Evolutionary conservation across 768 basidiomycete genomes (phyloP).

Genomic region (Agrocybe pediades): DNA sequence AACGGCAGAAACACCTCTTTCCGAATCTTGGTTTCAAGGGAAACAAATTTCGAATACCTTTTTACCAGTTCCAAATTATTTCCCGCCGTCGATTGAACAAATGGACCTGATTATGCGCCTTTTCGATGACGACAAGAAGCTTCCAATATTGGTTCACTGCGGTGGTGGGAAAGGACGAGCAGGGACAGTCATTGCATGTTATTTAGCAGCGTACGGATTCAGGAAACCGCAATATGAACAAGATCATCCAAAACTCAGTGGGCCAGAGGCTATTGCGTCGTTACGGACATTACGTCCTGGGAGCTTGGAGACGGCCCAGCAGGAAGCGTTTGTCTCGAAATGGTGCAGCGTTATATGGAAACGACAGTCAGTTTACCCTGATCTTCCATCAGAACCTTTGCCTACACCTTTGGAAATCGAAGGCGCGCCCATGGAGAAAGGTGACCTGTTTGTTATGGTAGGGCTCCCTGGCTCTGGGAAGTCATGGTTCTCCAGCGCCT

Average conservation of each 20-base stretch:
- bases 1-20: conserved; percentile 57
- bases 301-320: conserved; percentile 56
- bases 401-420: conserved; percentile 48
- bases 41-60: conserved; percentile 52
- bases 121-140: conserved; percentile 43
- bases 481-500: conserved; percentile 51
- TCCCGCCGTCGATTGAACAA: conserved; percentile 59
- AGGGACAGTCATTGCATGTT: conserved; percentile 63
- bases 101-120: conserved; percentile 57
- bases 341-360: conserved; percentile 65
- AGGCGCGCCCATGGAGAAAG: conserved; percentile 32
- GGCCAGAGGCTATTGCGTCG: conserved; percentile 45
- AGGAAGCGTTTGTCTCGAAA: conserved; percentile 58
- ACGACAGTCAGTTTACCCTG: conserved; percentile 51
- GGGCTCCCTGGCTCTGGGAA: conserved; percentile 67
- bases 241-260: conserved; percentile 48
- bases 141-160: conserved; percentile 59
- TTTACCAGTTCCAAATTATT: conserved; percentile 54
- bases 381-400: conserved; percentile 50
- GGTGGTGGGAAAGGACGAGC: conserved; percentile 66
- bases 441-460: conserved; percentile 54
- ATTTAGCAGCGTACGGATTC: conserved; percentile 60
- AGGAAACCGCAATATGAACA: conserved; percentile 37
- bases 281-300: conserved; percentile 55
- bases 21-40: conserved; percentile 45